These are phyloP conservation scores for Thyridium curvatum DNA, from an alignment of 2,329 filamentous ascomycete genomes.

Conservation along the genomic window DNA sequence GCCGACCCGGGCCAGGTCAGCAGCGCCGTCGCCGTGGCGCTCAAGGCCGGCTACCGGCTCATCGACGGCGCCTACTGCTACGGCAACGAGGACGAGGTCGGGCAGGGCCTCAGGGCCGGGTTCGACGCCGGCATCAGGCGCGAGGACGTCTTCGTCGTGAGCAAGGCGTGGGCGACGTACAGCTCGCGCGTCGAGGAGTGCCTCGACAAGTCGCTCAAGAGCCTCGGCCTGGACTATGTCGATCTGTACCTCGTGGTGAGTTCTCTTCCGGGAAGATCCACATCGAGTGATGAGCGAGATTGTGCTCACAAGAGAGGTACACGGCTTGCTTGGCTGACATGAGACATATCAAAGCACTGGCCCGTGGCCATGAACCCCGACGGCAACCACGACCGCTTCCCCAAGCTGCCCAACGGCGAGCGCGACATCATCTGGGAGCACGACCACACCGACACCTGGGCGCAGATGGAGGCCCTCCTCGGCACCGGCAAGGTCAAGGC, in stretches of 20 bases:
- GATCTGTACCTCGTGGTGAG: constrained; percentile 67
- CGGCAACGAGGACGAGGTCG: constrained; percentile 78
- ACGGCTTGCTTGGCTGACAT: too few species aligned
- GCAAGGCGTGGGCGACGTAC: constrained; percentile 81
- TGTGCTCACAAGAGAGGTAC: too few species aligned
- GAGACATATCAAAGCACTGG: constrained; percentile 55
- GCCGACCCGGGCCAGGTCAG: constrained; percentile 52
- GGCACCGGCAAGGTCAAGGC: constrained; percentile 49
- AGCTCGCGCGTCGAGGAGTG: constrained; percentile 62
- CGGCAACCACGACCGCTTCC: constrained; percentile 68
- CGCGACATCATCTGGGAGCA: constrained; percentile 65
- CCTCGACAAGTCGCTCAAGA: constrained; percentile 66
- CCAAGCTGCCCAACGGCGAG: constrained; percentile 65
- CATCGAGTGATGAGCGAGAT: too few species aligned
- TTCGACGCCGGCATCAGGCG: constrained; percentile 66
- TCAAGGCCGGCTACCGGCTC: constrained; percentile 50
- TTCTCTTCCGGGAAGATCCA: too few species aligned
- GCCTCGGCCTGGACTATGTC: constrained; percentile 71
- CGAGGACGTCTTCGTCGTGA: constrained; percentile 76
- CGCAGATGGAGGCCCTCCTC: constrained; percentile 64
- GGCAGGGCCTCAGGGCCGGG: constrained; percentile 68
- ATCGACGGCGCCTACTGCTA: constrained; percentile 74
- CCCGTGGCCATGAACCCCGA: constrained; percentile 74
- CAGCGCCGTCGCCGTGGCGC: constrained; percentile 50
- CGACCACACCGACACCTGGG: constrained; percentile 73